Base-by-base conservation (phyloP, 2,329 filamentous ascomycete genomes). In the Botrytis byssoidea region DNA sequence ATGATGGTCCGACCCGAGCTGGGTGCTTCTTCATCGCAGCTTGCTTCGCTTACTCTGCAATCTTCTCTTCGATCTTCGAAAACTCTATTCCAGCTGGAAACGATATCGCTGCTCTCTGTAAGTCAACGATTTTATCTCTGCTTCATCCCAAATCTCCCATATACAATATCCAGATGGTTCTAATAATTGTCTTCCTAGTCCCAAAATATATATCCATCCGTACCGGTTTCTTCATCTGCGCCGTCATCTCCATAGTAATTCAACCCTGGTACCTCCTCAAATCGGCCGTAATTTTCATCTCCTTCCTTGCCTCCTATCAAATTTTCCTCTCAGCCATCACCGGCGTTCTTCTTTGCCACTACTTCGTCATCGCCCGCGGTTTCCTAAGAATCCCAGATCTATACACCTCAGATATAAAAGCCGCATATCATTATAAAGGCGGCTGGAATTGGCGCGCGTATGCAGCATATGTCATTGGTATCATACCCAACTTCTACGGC, bases 41-140 rank as follows among this genome's bases (percentile, higher is more conserved):
- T 1, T 82, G 80, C 22, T 84, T 86, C 63, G 78, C 83, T 0
- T 86, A 85, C 73, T 83, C 82, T 6, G 80, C 82, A 0, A 81
- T 86, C 40, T 84, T 85, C 73, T 82, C 78, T 35, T 78, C 82
- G 9, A 85, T 86, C 42, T 83, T 84, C n/a, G 83, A 83, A 69
- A 84, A 84, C 70, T 82, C 81, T 7, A 78, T 85, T 4, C 81
- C 83, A 32, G 83, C 83, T 9, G 83, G 83, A 44, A 83, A 82
- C 29, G 81, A 83, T 61, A 82, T 82, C 32, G 81, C 82, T 3
- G 81, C 82, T 1, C 76, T 84, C 1, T 78, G 70, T 72, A 46
- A 67, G 70, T 59, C 48, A 16, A n/a, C 12, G 14, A 16, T 3
- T n/a, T 16, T 8, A 5, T 55, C 12, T 55, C 5, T 7, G 3